These are phyloP conservation scores for Fusarium vanettenii DNA, from an alignment of 2,329 filamentous ascomycete genomes.

Conservation along the genomic window DNA sequence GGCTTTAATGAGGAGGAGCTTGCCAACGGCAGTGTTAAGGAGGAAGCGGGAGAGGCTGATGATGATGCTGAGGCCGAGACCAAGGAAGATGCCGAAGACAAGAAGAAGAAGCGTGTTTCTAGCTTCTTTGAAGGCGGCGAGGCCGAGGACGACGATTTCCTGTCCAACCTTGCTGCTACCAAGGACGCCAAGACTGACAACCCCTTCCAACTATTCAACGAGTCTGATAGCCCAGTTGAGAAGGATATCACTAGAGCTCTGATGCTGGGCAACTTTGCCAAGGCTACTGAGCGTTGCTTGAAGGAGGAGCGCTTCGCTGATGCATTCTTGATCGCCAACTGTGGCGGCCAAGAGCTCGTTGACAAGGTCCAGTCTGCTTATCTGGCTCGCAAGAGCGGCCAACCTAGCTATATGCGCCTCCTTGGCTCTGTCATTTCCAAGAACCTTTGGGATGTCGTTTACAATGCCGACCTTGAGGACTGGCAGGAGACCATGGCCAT, in stretches of 20 bases:
- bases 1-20: constrained; percentile 79
- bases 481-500: constrained; percentile 99
- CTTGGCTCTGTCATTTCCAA: constrained; percentile 93
- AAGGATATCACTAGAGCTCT: constrained; percentile 88
- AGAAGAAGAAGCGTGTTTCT: constrained; percentile 72
- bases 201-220: constrained; percentile 89
- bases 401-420: constrained; percentile 91
- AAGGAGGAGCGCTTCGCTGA: constrained; percentile 92
- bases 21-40: constrained; percentile 59
- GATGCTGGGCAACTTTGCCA: constrained; percentile 90
- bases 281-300: constrained; percentile 88
- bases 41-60: constrained; percentile 37
- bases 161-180: constrained; percentile 84
- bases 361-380: constrained; percentile 95
- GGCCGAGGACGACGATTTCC: constrained; percentile 84
- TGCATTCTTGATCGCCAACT: constrained; percentile 98
- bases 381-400: constrained; percentile 82
- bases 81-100: constrained; percentile 47
- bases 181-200: constrained; percentile 95
- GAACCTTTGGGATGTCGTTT: constrained; percentile 97
- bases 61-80: constrained; percentile 41
- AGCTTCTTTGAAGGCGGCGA: constrained; percentile 80
- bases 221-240: constrained; percentile 85
- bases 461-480: constrained; percentile 91
- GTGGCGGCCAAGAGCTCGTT: constrained; percentile 90